Percentiles rank a stretch among this genome's conserved stretches.
Evolutionary conservation across 192 early-diverging fungal genomes (phyloP).

Genomic region (Podila minutissima): DNA sequence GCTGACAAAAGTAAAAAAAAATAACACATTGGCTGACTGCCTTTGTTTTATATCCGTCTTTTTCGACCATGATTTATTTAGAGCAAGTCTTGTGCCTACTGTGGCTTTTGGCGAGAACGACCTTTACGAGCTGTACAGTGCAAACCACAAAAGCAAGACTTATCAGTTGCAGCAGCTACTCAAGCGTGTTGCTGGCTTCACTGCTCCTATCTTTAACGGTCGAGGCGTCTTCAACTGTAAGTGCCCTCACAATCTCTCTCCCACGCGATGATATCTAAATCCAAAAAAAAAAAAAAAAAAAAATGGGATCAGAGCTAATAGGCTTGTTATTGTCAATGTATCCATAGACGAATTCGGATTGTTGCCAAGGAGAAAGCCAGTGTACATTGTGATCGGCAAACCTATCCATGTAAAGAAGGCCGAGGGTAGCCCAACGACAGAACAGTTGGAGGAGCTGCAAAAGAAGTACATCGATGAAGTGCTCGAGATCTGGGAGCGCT

Average conservation of each 20-base stretch:
- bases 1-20: no score
- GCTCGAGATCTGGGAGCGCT: conserved; percentile 65
- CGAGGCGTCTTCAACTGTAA: conserved; percentile 88
- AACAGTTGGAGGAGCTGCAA: conserved; percentile 69
- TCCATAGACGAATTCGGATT: conserved; percentile 57
- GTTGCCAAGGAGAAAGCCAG: conserved; percentile 58
- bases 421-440: conserved; percentile 62
- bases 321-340: background rate
- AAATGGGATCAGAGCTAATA: no score
- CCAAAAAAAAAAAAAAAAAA: no score
- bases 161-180: conserved; percentile 73
- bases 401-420: conserved; percentile 66
- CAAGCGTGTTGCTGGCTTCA: conserved; percentile 73
- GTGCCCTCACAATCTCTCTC: conserved; percentile 15
- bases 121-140: conserved; percentile 79
- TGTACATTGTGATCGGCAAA: conserved; percentile 66
- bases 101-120: conserved; percentile 95
- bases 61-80: conserved; percentile 4
- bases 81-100: conserved; percentile 84
- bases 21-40: background rate
- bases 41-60: background rate
- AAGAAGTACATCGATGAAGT: conserved; percentile 71
- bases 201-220: conserved; percentile 81
- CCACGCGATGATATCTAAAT: conserved; percentile 8
- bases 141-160: conserved; percentile 67